Evolutionary conservation across 192 early-diverging fungal genomes (phyloP), one percentile per base, ranked within the genome.

Genomic region (Rhizophagus prolifer): DNA sequence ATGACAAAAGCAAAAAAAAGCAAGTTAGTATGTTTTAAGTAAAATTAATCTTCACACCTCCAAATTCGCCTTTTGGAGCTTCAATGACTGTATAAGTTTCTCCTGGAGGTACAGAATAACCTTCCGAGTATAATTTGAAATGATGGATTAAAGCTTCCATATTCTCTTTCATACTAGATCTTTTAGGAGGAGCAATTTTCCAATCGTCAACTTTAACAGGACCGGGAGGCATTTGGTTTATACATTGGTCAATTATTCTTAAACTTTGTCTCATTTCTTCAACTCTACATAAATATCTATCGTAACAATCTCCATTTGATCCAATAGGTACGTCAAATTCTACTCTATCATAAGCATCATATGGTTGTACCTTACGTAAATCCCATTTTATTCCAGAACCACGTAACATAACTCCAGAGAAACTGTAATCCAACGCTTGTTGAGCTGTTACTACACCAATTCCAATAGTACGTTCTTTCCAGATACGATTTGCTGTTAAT

Each of bases 141-240:
- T 99, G 97, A 82, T 97, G 95, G 77, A 99, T 99, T 67, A 99
- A 85, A 7, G 96, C 95, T 84, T 99, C 97, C 97, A 99, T 99
- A 84, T 91, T 92, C 86, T 97, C 92, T 90, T 99, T 99, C 97
- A 99, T 99, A 79, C 87, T 84, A 23, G 90, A 90, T 74, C 97
- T 91, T 30, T 91, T 92, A 62, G 97, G 97, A 74, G 97, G 96
- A 13, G 93, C 84, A 73, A 99, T 93, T 92, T 99, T 99, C 90
- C 91, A 89, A 84, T 99, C 97, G 74, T 99, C 96, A n/a, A 97
- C 92, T 85, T 92, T 94, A 73, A 97, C 88, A 34, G 93, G 90
- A 54, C 97, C 97, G 66, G 92, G 86, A 36, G 97, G 97, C 90
- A 99, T 99, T 79, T 96, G 88, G 78, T 97, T 92, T 72, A 99